Evolutionary conservation across 352 stramenopile genomes (phyloP).

Genomic region (Pythium aphanidermatum): DNA sequence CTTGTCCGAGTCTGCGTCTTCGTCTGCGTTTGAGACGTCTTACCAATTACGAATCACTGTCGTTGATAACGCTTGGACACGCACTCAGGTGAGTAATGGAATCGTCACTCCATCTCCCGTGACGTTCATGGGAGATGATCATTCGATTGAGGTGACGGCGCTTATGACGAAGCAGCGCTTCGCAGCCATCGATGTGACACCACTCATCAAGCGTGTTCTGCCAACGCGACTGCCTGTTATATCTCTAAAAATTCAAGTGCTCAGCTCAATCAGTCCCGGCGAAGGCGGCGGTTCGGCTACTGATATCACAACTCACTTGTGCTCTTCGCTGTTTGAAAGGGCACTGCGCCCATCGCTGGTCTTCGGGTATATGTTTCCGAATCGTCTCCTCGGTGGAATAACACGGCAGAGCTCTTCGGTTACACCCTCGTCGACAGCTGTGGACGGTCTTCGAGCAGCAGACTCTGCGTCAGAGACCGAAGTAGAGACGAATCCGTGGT

Average conservation of each 20-base stretch:
- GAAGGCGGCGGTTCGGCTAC: slow-evolving; percentile 15
- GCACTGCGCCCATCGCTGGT: slow-evolving; percentile 37
- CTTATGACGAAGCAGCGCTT: slow-evolving; percentile 40
- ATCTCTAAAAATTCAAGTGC: slow-evolving; percentile 46
- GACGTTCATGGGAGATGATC: slow-evolving; percentile 14
- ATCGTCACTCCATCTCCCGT: slow-evolving; percentile 2
- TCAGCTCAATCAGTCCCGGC: slow-evolving; percentile 18
- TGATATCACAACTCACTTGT: slow-evolving; percentile 35
- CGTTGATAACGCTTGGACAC: slow-evolving; percentile 47
- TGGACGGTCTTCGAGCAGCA: slow-evolving; percentile 3
- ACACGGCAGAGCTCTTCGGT: slow-evolving; percentile 39
- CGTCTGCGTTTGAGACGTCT: slow-evolving; percentile 29
- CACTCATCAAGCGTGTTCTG: slow-evolving; percentile 31
- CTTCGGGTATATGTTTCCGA: slow-evolving; percentile 41
- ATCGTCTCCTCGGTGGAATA: slow-evolving; percentile 21
- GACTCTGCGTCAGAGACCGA: slow-evolving; percentile 15
- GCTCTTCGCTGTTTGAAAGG: slow-evolving; percentile 56
- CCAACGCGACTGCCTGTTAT: slow-evolving; percentile 33
- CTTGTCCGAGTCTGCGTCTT: neutral
- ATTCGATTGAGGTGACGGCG: slow-evolving; percentile 30
- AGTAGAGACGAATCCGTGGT: slow-evolving; percentile 43
- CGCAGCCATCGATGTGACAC: slow-evolving; percentile 46
- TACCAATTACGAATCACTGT: slow-evolving; percentile 42
- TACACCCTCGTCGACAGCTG: slow-evolving; percentile 10
- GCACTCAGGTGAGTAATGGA: slow-evolving; percentile 18